phyloP scores from a whole-genome alignment of 148 eudicot species.

The Amaranthus palmeri region DNA sequence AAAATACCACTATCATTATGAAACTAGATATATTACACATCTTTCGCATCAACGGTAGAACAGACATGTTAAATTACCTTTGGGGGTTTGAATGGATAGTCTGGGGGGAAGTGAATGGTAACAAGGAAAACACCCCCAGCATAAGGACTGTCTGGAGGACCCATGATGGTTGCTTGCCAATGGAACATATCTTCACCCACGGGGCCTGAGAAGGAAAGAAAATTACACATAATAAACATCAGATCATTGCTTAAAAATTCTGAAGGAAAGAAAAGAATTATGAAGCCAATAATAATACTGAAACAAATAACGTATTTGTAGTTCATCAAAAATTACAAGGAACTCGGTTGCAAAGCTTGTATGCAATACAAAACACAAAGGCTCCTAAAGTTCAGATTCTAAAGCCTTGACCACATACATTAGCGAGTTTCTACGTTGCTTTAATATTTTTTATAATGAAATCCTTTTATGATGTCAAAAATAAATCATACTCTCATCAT shows the following conservation, averaged over 20 bases:
- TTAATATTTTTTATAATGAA: too few species aligned
- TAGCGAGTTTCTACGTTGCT: too few species aligned
- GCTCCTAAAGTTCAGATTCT: too few species aligned
- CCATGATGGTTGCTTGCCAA: conserved; percentile 39
- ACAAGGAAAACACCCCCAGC: conserved; percentile 37
- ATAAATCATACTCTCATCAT: too few species aligned
- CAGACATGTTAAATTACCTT: conserved; percentile 19
- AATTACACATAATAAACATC: too few species aligned
- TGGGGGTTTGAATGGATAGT: conserved; percentile 40
- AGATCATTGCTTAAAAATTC: neutral
- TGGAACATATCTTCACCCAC: conserved; percentile 40
- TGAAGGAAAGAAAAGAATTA: neutral
- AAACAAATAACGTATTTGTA: neutral
- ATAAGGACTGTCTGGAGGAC: conserved; percentile 36
- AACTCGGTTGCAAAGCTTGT: neutral
- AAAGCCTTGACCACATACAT: too few species aligned
- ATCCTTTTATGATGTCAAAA: too few species aligned
- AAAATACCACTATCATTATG: neutral
- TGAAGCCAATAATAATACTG: neutral
- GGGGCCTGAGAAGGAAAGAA: conserved; percentile 24
- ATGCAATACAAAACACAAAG: too few species aligned
- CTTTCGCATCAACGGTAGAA: too few species aligned
- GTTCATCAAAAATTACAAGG: neutral
- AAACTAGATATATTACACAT: neutral
- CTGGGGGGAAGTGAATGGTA: conserved; percentile 36